A percentile compares a stretch with the other conserved stretches of the same genome.
Conservation (phyloP, 2,329 filamentous ascomycete genomes). For the Thielaviopsis euricoi region DNA sequence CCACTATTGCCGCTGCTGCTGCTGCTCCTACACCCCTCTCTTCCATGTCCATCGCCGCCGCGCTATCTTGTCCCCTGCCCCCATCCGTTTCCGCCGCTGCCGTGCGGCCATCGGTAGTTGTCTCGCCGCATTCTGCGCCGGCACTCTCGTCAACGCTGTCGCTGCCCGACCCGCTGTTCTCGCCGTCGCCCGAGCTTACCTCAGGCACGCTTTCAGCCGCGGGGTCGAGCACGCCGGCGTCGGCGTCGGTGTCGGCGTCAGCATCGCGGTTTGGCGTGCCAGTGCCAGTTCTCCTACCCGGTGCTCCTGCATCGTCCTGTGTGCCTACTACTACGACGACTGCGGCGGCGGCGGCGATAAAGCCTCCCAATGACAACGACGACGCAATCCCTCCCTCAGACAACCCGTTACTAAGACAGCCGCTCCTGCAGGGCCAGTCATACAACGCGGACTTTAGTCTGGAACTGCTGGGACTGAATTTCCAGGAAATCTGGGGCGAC, state of each 20-base stretch:
- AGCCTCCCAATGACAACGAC: not conserved
- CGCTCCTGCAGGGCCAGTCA: constrained; percentile 16
- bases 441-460: constrained; percentile 38
- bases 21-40: not conserved
- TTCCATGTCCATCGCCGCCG: not conserved
- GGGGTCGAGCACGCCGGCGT: constrained; percentile 19
- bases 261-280: constrained; percentile 10
- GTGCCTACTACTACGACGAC: not conserved
- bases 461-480: constrained; percentile 34
- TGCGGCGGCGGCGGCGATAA: not conserved
- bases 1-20: not conserved
- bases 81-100: not conserved
- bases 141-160: constrained; percentile 5
- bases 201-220: constrained; percentile 18
- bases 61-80: not conserved
- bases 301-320: too few relatives aligned
- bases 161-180: constrained; percentile 9
- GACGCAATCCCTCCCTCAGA: not conserved
- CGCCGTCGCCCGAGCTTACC: constrained; percentile 16
- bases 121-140: not conserved
- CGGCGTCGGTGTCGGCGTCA: constrained; percentile 17
- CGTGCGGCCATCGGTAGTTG: not conserved
- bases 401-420: constrained; percentile 10
- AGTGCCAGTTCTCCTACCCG: too few relatives aligned
- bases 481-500: constrained; percentile 40